phyloP scores from a whole-genome alignment of 2,329 filamentous ascomycete genomes.

The Microcyclosporella mali region DNA sequence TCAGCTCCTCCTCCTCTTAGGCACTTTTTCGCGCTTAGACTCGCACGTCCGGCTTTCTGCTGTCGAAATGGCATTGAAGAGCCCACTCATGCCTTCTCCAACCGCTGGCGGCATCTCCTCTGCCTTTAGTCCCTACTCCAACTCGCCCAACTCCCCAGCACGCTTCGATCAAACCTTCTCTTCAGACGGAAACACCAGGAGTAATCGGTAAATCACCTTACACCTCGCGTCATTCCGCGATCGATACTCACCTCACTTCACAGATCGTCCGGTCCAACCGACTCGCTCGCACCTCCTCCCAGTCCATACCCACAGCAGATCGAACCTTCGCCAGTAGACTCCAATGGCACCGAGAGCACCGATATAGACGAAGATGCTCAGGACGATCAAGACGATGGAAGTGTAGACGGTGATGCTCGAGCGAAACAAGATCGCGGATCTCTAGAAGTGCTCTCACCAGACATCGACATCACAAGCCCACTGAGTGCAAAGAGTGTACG shows the following conservation, averaged over 20 bases:
- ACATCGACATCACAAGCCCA: constrained; percentile 31
- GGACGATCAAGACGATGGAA: constrained; percentile 39
- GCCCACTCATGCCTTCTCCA: constrained; percentile 42
- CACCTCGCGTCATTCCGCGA: neutral
- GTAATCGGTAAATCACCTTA: constrained; percentile 34
- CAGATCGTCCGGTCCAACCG: constrained; percentile 40
- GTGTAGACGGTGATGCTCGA: constrained; percentile 11
- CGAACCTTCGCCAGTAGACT: constrained; percentile 77
- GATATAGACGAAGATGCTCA: constrained; percentile 78
- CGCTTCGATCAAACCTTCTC: constrained; percentile 36
- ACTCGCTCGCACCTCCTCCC: constrained; percentile 43
- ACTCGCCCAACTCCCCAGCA: constrained; percentile 46
- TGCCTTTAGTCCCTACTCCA: constrained; percentile 46
- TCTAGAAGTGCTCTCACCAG: constrained; percentile 19
- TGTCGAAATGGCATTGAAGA: constrained; percentile 26
- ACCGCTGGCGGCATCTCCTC: constrained; percentile 36
- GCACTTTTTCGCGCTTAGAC: no score
- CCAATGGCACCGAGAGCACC: constrained; percentile 74
- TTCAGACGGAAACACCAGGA: constrained; percentile 26
- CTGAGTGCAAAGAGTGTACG: constrained; percentile 28
- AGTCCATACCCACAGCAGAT: constrained; percentile 58
- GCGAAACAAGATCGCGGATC: constrained; percentile 6
- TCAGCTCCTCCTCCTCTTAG: no score
- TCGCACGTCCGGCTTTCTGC: no score
- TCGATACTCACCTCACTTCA: constrained; percentile 11